Base-by-base conservation (phyloP, 2,329 filamentous ascomycete genomes). In the Xylariaceae sp. region DNA sequence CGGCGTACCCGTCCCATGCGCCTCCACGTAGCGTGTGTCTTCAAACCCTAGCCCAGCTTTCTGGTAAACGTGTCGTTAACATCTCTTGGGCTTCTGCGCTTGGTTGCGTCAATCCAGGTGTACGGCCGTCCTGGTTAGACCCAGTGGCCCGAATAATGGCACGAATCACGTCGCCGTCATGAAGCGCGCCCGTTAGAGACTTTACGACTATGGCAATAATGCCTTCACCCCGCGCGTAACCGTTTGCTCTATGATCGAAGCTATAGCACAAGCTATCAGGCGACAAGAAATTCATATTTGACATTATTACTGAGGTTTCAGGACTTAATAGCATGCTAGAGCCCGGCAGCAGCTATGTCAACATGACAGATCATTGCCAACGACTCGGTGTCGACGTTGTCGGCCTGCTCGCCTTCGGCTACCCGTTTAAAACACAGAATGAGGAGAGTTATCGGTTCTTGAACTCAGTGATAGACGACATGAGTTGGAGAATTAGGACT, bases 151-250 rank as follows among this genome's bases (percentile, higher is more conserved):
- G 67, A 21, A 78, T 73, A 3, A 75, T 69, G 7, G 70, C 74
- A 1, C 73, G 68, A 42, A 78, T 73, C 48, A 67, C 69, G 49
- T 77, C 69, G 1, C 74, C 72, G 56, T 76, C 65, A n/a, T 43
- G 66, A 3, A 86, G 52, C 0, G 84, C 84, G 1, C 73, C 67
- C 4, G 65, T 69, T 1, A 86, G 63, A 1, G 66, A 71, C 65
- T 86, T 86, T 0, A 87, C 59, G 0, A 85, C 67, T 0, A 86
- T 59, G 0, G 73, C 70, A 0, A 76, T 76, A 12, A 83, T 67
- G 0, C 81, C 82, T 49, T 86, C 84, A 10, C 79, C 81, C 2
- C 79, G 75, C 21, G 70, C 79, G 21, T 69, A 69, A 9, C 67
- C 67, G 32, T 68, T 67, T 29, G 66, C 67, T n/a, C 65, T 64